phyloP scores from a whole-genome alignment of 1,284 basidiomycete species.

The Chondrostereum purpureum region DNA sequence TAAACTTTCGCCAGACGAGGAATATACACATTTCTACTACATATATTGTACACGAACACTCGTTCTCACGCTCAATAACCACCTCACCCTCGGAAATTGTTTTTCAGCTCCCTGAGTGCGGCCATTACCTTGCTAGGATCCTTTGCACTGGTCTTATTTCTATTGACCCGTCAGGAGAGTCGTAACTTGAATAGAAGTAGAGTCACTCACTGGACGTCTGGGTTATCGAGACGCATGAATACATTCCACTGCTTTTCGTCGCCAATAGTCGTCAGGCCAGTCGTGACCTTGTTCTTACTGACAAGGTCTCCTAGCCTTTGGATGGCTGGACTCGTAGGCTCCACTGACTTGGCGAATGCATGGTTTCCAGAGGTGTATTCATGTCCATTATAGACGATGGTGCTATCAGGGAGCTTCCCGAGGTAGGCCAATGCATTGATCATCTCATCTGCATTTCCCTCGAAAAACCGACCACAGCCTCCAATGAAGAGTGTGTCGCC shows the following conservation, averaged over 20 bases:
- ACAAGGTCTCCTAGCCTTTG: conserved; percentile 48
- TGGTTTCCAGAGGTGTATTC: conserved; percentile 79
- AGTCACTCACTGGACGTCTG: conserved; percentile 48
- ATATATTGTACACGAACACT: too few relatives aligned
- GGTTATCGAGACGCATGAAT: conserved; percentile 66
- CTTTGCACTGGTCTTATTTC: conserved; percentile 25
- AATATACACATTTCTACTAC: too few relatives aligned
- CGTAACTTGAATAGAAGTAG: conserved; percentile 6
- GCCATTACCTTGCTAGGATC: conserved; percentile 63
- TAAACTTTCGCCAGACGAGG: too few relatives aligned
- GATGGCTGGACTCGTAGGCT: conserved; percentile 58
- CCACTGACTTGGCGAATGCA: conserved; percentile 59
- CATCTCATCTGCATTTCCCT: conserved; percentile 88
- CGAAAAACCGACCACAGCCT: conserved; percentile 97
- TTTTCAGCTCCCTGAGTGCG: conserved; percentile 77
- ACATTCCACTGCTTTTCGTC: conserved; percentile 86
- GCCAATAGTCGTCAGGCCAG: conserved; percentile 76
- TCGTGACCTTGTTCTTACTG: conserved; percentile 49
- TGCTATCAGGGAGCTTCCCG: conserved; percentile 71
- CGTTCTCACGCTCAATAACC: too few relatives aligned
- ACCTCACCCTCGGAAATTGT: conserved; percentile 57
- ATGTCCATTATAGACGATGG: conserved; percentile 87
- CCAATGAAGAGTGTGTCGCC: conserved; percentile 94
- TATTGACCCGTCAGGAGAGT: conserved; percentile 4
- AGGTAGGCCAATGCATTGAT: conserved; percentile 72